Evolutionary conservation across 2,329 filamentous ascomycete species (phyloP).

Genomic region (Pseudogymnoascus sp.): DNA sequence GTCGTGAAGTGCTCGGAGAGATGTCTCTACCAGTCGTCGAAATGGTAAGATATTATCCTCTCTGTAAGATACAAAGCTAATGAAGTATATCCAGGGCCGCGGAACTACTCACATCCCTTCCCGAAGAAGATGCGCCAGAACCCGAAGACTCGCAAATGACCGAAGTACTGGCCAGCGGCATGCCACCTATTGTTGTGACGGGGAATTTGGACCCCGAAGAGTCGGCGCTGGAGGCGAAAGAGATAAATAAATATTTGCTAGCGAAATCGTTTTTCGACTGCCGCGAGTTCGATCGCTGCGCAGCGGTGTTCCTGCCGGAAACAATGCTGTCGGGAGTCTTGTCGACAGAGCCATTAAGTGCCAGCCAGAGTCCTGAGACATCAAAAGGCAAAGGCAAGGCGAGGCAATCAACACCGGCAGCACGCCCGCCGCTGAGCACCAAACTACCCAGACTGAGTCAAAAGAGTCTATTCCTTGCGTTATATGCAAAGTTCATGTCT

Average conservation of each 20-base stretch:
- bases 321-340: slow-evolving; percentile 64
- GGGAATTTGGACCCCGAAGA: slow-evolving; percentile 63
- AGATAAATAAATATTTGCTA: slow-evolving; percentile 76
- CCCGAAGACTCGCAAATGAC: slow-evolving; percentile 55
- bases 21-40: slow-evolving; percentile 91
- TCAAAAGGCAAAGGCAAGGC: slow-evolving; percentile 57
- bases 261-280: slow-evolving; percentile 95
- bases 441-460: slow-evolving; percentile 63
- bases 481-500: slow-evolving; percentile 88
- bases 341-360: slow-evolving; percentile 35
- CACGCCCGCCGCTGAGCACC: neutral
- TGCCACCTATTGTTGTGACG: slow-evolving; percentile 43
- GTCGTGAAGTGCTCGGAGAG: slow-evolving; percentile 87
- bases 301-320: slow-evolving; percentile 79
- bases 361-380: slow-evolving; percentile 23
- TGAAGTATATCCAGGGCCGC: slow-evolving; percentile 61
- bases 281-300: slow-evolving; percentile 88
- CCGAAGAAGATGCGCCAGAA: slow-evolving; percentile 44
- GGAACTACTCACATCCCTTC: slow-evolving; percentile 81
- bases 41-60: slow-evolving; percentile 59
- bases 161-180: slow-evolving; percentile 41
- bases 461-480: slow-evolving; percentile 81
- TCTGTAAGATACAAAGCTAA: slow-evolving; percentile 15
- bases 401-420: slow-evolving; percentile 20
- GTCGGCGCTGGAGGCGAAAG: slow-evolving; percentile 66